Percentiles rank a stretch among this genome's conserved stretches.
Evolutionary conservation across 352 stramenopile species (phyloP).

Genomic region (Globisporangium camurandrum): DNA sequence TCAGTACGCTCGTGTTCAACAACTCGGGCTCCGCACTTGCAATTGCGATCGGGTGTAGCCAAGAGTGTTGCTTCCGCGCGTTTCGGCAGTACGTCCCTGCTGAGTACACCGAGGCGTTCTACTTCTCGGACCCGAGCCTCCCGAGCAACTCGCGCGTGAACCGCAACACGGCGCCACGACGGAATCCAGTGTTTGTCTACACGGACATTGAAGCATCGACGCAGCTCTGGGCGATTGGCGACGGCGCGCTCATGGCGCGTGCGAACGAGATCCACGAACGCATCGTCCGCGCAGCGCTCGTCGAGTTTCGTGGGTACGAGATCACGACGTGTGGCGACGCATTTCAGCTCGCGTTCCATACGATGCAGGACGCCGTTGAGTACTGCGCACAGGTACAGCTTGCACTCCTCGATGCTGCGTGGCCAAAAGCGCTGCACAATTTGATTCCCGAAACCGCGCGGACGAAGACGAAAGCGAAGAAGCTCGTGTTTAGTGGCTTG

Average conservation of each 20-base stretch:
- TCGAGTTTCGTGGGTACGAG: conserved; percentile 40
- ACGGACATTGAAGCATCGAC: conserved; percentile 62
- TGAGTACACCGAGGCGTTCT: conserved; percentile 36
- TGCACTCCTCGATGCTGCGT: conserved; percentile 25
- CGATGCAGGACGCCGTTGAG: conserved; percentile 40
- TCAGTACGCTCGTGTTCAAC: conserved; percentile 35
- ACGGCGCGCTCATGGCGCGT: conserved; percentile 30
- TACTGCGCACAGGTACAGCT: conserved; percentile 50
- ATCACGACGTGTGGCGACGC: conserved; percentile 50
- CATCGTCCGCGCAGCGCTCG: conserved; percentile 28
- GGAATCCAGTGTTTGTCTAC: conserved; percentile 55
- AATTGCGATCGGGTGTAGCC: conserved; percentile 38
- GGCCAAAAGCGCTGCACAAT: conserved; percentile 41
- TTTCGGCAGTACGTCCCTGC: conserved; percentile 33
- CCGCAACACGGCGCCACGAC: conserved; percentile 15
- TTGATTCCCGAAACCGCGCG: conserved; percentile 20
- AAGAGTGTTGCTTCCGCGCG: conserved; percentile 33
- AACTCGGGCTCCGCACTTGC: conserved; percentile 34
- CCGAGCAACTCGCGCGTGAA: conserved; percentile 12
- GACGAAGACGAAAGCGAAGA: conserved; percentile 31
- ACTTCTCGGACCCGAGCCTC: conserved; percentile 32
- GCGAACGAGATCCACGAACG: conserved; percentile 53
- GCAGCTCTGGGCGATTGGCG: conserved; percentile 28
- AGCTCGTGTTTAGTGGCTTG: conserved; percentile 40
- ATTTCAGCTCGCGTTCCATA: conserved; percentile 59